Conservation (phyloP, 1,139 yeast species). For the Arxiozyma heterogenica region DNA sequence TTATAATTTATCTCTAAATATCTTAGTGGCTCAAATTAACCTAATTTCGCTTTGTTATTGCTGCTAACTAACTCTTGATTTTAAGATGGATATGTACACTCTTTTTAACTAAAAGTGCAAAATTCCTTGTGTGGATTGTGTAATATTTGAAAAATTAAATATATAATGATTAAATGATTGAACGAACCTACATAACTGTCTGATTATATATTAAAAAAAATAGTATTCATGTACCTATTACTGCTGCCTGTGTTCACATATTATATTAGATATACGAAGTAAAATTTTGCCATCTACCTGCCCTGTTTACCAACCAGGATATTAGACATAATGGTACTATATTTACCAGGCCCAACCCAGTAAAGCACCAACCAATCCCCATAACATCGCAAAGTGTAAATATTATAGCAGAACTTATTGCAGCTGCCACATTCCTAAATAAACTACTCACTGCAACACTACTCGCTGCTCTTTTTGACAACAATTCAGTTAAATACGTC, state of each 20-base stretch:
- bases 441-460: constrained; percentile 49
- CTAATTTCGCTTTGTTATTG: too few relatives aligned
- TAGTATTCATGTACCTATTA: not conserved
- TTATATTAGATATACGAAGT: not conserved
- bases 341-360: constrained; percentile 42
- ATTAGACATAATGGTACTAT: constrained; percentile 25
- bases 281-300: constrained; percentile 10
- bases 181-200: too few relatives aligned
- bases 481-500: constrained; percentile 47
- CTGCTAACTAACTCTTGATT: not conserved
- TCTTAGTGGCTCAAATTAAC: too few relatives aligned
- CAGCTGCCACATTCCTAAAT: constrained; percentile 49
- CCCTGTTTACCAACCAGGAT: constrained; percentile 14
- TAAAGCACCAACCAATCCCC: constrained; percentile 55
- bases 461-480: constrained; percentile 45
- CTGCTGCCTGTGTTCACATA: too few relatives aligned
- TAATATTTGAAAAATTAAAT: too few relatives aligned
- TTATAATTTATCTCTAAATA: too few relatives aligned
- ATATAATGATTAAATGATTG: too few relatives aligned
- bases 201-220: too few relatives aligned
- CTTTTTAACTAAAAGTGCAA: too few relatives aligned
- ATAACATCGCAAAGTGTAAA: constrained; percentile 35
- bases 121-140: too few relatives aligned
- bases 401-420: constrained; percentile 43
- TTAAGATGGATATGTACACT: too few relatives aligned